Evolutionary conservation across 1,284 basidiomycete genomes (phyloP).

Genomic region (Puccinia horiana): DNA sequence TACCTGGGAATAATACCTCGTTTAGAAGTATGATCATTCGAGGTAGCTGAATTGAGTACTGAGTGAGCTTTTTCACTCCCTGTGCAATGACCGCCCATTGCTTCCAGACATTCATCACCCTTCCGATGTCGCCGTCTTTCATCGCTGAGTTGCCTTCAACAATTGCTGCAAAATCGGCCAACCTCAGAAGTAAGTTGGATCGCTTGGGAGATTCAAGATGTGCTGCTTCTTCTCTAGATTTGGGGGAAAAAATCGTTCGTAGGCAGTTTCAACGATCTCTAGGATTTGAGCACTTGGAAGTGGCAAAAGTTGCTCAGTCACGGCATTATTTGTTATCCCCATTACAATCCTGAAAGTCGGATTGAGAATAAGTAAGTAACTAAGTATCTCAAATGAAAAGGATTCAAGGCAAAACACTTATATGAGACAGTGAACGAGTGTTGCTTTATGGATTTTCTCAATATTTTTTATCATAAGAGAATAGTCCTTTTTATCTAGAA

Average conservation of each 20-base stretch:
- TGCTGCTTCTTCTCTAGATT: not conserved
- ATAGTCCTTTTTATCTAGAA: not conserved
- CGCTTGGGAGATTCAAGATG: not conserved
- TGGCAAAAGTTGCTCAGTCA: not conserved
- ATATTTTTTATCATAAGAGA: conserved; percentile 1
- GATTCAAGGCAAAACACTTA: not conserved
- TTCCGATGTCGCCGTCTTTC: not conserved
- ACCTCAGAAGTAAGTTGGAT: not conserved
- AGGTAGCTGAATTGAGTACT: conserved; percentile 18
- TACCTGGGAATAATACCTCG: not conserved
- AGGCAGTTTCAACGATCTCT: not conserved
- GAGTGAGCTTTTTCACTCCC: conserved; percentile 8
- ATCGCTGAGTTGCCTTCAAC: not conserved
- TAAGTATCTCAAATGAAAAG: not conserved
- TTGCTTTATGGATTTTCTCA: not conserved
- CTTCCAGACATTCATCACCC: conserved; percentile 10
- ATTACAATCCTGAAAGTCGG: not conserved
- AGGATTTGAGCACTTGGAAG: not conserved
- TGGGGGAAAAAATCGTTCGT: not conserved
- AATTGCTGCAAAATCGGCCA: not conserved
- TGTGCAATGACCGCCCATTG: conserved; percentile 7
- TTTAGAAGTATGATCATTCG: not conserved
- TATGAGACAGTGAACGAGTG: not conserved
- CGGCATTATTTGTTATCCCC: not conserved
- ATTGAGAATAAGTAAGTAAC: not conserved